These are phyloP conservation scores for Lunasporangiospora selenospora DNA, from an alignment of 192 early-diverging fungal species.

Conservation along the genomic window DNA sequence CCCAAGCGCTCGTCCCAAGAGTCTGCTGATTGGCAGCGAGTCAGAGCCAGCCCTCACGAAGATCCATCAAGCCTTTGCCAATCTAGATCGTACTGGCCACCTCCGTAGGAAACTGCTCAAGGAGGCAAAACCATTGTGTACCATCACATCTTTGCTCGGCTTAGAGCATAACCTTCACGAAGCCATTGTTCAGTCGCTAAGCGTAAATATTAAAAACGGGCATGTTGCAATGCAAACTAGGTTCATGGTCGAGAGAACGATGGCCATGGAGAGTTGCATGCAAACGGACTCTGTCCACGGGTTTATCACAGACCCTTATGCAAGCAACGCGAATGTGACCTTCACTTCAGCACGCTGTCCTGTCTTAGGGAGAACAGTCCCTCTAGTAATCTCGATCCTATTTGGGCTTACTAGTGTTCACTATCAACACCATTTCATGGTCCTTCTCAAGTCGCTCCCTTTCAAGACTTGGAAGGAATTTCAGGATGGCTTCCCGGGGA, in stretches of 20 bases:
- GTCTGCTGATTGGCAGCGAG: background rate
- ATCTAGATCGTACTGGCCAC: background rate
- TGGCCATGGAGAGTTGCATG: background rate
- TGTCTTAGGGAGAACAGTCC: conserved; percentile 6
- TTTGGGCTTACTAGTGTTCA: conserved; percentile 3
- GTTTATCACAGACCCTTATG: background rate
- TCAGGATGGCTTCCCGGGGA: background rate
- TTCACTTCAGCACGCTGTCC: conserved; percentile 15
- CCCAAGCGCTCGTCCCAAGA: too few species aligned
- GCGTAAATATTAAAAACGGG: background rate
- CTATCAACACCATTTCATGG: conserved; percentile 9
- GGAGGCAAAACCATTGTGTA: background rate
- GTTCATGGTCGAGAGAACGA: background rate
- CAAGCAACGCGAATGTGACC: conserved; percentile 4
- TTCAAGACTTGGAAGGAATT: conserved; percentile 15
- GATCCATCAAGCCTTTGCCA: background rate
- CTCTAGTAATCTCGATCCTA: conserved; percentile 11
- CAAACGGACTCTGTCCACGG: conserved; percentile 19
- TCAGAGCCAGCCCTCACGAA: background rate
- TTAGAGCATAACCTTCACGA: background rate
- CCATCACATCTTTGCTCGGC: background rate
- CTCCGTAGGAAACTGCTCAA: background rate
- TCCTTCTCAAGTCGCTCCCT: background rate
- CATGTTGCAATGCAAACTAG: conserved; percentile 8
- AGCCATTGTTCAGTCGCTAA: background rate